These are phyloP conservation scores for Rosa hybrid DNA, from an alignment of 331 rosid genomes.

Conservation along the genomic window DNA sequence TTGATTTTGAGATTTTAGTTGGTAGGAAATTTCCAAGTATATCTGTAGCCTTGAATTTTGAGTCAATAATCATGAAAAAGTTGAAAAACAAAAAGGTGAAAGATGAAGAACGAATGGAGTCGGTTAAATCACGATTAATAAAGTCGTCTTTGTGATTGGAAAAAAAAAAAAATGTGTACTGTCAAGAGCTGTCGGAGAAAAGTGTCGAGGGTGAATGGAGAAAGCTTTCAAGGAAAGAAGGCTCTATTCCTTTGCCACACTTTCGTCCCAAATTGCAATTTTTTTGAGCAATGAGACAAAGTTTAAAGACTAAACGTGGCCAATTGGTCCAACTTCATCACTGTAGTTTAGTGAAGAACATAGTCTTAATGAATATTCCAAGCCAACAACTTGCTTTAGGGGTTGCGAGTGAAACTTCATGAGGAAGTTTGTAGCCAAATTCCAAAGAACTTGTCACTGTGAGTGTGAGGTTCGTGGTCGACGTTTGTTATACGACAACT, in stretches of 20 bases:
- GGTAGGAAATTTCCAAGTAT: constrained; percentile 11
- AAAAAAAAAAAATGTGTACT: neutral
- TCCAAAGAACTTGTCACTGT: neutral
- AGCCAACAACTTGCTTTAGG: neutral
- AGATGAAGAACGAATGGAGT: constrained; percentile 6
- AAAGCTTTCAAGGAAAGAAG: neutral
- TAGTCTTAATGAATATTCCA: neutral
- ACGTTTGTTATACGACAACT: neutral
- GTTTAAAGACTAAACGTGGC: neutral
- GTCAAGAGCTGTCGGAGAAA: neutral
- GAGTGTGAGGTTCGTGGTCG: neutral
- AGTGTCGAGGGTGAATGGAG: neutral
- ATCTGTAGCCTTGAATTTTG: neutral
- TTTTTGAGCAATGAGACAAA: neutral
- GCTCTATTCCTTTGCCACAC: neutral
- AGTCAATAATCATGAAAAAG: constrained; percentile 4
- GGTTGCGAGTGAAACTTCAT: neutral
- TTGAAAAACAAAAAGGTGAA: neutral
- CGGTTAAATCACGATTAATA: neutral
- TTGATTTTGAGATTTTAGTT: neutral
- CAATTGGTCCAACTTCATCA: neutral
- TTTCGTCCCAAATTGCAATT: neutral
- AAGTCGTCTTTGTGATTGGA: neutral
- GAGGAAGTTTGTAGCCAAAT: neutral
- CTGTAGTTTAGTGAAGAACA: neutral